Evolutionary conservation across 225 moss, liverwort and hornwort species (phyloP), one percentile per base, ranked within the genome.

Genomic region (Sphagnum contortum): DNA sequence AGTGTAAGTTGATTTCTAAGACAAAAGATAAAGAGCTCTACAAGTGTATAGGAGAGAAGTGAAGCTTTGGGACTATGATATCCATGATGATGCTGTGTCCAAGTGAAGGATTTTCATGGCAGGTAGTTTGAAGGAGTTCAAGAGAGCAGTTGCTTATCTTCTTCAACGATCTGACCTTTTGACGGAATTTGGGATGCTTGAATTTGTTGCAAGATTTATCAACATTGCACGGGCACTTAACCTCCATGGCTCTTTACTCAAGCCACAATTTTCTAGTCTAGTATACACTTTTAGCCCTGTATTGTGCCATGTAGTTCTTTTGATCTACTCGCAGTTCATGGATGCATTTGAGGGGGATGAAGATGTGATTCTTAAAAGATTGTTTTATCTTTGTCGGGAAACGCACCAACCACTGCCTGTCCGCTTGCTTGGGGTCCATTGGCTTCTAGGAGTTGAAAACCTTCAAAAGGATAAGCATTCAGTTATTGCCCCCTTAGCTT

Each of bases 61-160:
- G 29, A 29, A 29, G 29, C 29, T 29, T 29, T 29, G 29, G 29
- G 29, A 29, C 29, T 29, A 29, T 29, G 29, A 29, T 29, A 29
- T 29, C 29, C 29, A 29, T 29, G 29, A 29, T 29, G 29, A 29
- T 29, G 29, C 29, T 29, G 29, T 29, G 29, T 29, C 29, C 29
- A 29, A 29, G 29, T 52, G 52, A 52, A 5, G 52, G 52, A 52
- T 52, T 5, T 5, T 52, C 52, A 52, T 66, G 77, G 71, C 89
- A 94, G 94, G 89, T 49, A 91, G 89, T 69, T 69, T 98, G 58
- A 93, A 82, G 74, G 98, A 98, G 75, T 91, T 93, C 67, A 85
- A 84, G 66, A 83, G 84, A 57, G 88, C 93, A 55, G 91, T 89
- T 65, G 88, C 98, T 6, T 93, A 88, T 78, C 78, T 98, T 47